A percentile compares a stretch with the other conserved stretches of the same genome.
Conservation (phyloP, 139 green algal species). For the Ettlia oleoabundans region DNA sequence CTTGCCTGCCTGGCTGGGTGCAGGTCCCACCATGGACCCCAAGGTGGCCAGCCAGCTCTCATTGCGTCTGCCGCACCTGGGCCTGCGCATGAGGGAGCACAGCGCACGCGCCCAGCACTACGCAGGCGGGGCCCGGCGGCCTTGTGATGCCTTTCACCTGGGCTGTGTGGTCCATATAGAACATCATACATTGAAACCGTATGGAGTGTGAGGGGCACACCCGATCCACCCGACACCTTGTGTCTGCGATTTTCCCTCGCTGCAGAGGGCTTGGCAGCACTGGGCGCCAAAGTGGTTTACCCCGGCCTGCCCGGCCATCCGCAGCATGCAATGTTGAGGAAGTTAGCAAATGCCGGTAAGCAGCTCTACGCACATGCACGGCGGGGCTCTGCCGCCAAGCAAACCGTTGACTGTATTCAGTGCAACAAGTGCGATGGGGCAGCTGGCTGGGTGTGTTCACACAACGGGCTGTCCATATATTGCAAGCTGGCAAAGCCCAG, state of each 20-base stretch:
- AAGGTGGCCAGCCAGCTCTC: conserved; percentile 70
- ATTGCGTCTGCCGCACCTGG: conserved; percentile 78
- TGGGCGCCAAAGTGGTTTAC: conserved; percentile 67
- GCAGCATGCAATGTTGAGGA: conserved; percentile 53
- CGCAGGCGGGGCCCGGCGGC: neutral
- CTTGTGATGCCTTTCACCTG: neutral
- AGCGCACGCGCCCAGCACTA: conserved; percentile 47
- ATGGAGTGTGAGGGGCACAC: no score
- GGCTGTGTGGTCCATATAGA: neutral
- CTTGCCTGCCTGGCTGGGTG: neutral
- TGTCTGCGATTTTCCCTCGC: conserved; percentile 4
- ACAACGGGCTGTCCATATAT: no score
- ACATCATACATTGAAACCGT: no score
- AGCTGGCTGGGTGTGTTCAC: no score
- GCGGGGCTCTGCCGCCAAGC: neutral
- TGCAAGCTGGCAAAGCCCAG: no score
- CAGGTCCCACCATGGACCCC: conserved; percentile 78
- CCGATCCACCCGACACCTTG: neutral
- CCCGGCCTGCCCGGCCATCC: conserved; percentile 72
- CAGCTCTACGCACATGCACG: neutral
- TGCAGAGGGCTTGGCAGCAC: conserved; percentile 49
- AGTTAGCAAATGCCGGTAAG: conserved; percentile 56
- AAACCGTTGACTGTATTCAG: no score
- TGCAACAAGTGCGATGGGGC: no score
- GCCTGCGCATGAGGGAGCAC: conserved; percentile 76